Base-by-base conservation (phyloP, 352 stramenopile species). In the Peronosclerospora sorghi region DNA sequence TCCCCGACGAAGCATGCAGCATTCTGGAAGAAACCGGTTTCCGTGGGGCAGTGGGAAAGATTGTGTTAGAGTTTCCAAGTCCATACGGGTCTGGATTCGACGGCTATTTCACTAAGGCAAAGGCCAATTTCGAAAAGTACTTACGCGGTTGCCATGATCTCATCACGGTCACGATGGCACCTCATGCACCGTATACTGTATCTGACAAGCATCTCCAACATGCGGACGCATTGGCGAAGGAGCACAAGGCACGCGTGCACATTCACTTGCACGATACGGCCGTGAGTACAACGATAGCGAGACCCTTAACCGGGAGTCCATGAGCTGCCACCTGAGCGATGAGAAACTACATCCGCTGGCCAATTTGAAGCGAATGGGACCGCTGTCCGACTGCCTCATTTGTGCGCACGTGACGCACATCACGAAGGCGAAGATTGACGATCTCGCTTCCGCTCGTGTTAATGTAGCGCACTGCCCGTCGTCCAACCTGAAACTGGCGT, bases 401-500 rank as follows among this genome's bases (percentile, higher is more conserved):
- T 85, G 70, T 19, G 70, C 70, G 40, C 84, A 90, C 77, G 89
- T 89, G 74, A 85, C 78, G 43, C 71, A 94, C 46, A 68, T 95
- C 28, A 95, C 74, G 19, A 56, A 86, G 47, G 62, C 73, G 1
- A 78, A 96, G 57, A 93, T 95, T 23, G 54, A 73, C 14, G 51
- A 76, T 15, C 45, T 93, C 9, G 74, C 73, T 0, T 48, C 42
- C 1, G 56, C 68, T 6, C 62, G 71, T 6, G 63, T 57, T 0
- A 63, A 82, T 43, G 81, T 96, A 27, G 72, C 89, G 24, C 85
- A 96, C 69, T 95, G 85, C 44, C 85, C 85, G 26, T 86, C 79
- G 41, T 95, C 82, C 30, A 95, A 96, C 57, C 65, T 95, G 30
- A 94, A 95, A 62, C 59, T 95, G 26, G 85, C 79, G 32, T 88